Base-by-base conservation (phyloP, 495 filamentous ascomycete genomes). In the Staphylotrichum tortipilum region DNA sequence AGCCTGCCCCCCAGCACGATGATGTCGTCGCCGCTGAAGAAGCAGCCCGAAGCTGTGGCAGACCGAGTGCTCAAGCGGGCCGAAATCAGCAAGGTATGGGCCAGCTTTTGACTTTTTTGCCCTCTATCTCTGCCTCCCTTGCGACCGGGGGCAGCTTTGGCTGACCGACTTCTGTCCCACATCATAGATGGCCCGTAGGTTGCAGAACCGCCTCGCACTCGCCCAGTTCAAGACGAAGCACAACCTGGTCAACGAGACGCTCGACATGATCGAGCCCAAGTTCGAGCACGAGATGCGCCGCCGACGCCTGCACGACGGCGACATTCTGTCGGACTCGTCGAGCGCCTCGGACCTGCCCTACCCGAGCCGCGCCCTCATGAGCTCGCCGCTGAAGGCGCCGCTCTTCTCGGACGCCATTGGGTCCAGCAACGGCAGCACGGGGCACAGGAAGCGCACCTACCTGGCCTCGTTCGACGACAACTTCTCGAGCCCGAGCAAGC, bases 171-270 rank as follows among this genome's bases (percentile, higher is more conserved):
- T 42, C n/a, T 44, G 8, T 17, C 3, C 40, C 47, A 30, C 56
- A n/a, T n/a, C n/a, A n/a, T n/a, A 98, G 92, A 92, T 97, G 68
- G 92, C 89, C 47, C 74, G 90, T 67, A 84, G 82, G 60, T 73
- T 99, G 29, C 88, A 95, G 67, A 86, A 94, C 71, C 88, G 91
- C 37, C 77, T 99, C 29, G 91, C 94, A 56, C 78, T 97, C 44
- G 92, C 92, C 63, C 90, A 87, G 71, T 89, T 95, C 79, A 99
- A 96, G 71, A 87, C 90, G 45, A 86, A 91, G 66, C 82, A 95
- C 68, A 91, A 91, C 53, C 84, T 83, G 78, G 81, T 89, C 64
- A 78, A 86, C 65, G 76, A 89, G 47, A 80, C 82, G 33, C 76
- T 90, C 44, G 84, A 85, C 56, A 78, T 65, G 19, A 84, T 91